Evolutionary conservation across 1,284 basidiomycete genomes (phyloP).

Genomic region (Sutorius eximius): DNA sequence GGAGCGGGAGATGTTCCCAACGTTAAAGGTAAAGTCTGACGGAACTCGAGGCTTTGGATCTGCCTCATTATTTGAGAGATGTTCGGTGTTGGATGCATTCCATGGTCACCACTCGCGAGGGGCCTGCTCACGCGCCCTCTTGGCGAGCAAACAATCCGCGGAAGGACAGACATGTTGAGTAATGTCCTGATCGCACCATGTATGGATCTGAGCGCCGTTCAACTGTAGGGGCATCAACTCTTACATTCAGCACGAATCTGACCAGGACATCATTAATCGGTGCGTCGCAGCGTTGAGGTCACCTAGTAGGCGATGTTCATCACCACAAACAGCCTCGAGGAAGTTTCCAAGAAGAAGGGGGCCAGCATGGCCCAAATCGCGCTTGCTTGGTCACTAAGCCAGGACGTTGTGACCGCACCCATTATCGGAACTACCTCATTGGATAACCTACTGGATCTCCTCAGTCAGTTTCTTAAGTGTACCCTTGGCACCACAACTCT

Average conservation of each 20-base stretch:
- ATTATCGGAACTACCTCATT: slow-evolving; percentile 46
- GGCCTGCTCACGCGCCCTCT: slow-evolving; percentile 40
- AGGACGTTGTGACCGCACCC: slow-evolving; percentile 40
- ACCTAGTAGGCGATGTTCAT: background rate
- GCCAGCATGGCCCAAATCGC: slow-evolving; percentile 48
- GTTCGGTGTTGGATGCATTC: slow-evolving; percentile 36
- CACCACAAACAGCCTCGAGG: slow-evolving; percentile 34
- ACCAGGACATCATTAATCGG: slow-evolving; percentile 27
- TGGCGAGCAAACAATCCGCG: slow-evolving; percentile 24
- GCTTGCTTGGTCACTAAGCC: slow-evolving; percentile 43
- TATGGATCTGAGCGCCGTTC: background rate
- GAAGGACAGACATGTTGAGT: slow-evolving; percentile 30
- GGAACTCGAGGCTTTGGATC: slow-evolving; percentile 21
- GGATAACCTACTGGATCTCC: slow-evolving; percentile 41
- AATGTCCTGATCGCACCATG: background rate
- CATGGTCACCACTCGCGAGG: slow-evolving; percentile 39
- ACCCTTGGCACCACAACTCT: slow-evolving; percentile 5
- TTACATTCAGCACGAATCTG: slow-evolving; percentile 22
- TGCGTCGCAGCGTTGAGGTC: slow-evolving; percentile 2
- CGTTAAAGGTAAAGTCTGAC: slow-evolving; percentile 16
- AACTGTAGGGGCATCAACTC: slow-evolving; percentile 17
- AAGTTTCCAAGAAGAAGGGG: slow-evolving; percentile 42
- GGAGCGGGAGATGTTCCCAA: slow-evolving; percentile 53
- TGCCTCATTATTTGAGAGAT: slow-evolving; percentile 35
- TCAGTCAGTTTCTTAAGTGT: slow-evolving; percentile 31